Percentiles rank a stretch among this genome's conserved stretches.
These are phyloP conservation scores for Pseudozyma sp. DNA, from an alignment of 1,284 basidiomycete species.

Conservation along the genomic window DNA sequence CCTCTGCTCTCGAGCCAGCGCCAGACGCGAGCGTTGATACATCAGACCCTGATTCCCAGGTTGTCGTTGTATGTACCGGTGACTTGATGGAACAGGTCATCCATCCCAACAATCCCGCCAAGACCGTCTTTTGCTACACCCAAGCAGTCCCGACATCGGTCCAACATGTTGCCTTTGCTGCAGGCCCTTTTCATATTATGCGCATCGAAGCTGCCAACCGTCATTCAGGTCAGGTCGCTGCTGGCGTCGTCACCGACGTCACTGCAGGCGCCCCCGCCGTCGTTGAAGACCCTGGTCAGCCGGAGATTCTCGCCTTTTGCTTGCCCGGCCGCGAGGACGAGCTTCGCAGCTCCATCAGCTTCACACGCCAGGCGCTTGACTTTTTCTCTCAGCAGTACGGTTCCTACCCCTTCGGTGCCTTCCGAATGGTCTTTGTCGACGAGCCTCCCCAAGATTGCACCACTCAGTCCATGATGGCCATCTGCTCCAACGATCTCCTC, in stretches of 20 bases:
- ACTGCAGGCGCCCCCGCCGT: conserved; percentile 19
- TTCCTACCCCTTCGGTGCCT: conserved; percentile 91
- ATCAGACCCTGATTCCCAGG: conserved; percentile 68
- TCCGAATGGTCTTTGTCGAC: conserved; percentile 95
- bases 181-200: conserved; percentile 81
- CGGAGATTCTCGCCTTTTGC: conserved; percentile 92
- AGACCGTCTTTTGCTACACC: conserved; percentile 93
- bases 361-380: conserved; percentile 87
- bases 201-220: conserved; percentile 38
- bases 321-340: conserved; percentile 83
- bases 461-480: conserved; percentile 84
- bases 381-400: conserved; percentile 93
- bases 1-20: conserved; percentile 11
- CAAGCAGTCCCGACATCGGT: conserved; percentile 89
- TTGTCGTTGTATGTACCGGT: conserved; percentile 88
- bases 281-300: conserved; percentile 71
- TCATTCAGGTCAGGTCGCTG: conserved; percentile 73
- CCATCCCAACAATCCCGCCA: conserved; percentile 92
- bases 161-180: conserved; percentile 95
- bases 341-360: conserved; percentile 77
- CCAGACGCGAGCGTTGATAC: conserved; percentile 10
- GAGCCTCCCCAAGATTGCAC: conserved; percentile 77
- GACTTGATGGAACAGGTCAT: conserved; percentile 75
- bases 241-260: conserved; percentile 71
- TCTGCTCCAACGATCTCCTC: conserved; percentile 84